These are phyloP conservation scores for Trypanosomatidae sp. DNA, from an alignment of 208 protist genomes.

Conservation along the genomic window DNA sequence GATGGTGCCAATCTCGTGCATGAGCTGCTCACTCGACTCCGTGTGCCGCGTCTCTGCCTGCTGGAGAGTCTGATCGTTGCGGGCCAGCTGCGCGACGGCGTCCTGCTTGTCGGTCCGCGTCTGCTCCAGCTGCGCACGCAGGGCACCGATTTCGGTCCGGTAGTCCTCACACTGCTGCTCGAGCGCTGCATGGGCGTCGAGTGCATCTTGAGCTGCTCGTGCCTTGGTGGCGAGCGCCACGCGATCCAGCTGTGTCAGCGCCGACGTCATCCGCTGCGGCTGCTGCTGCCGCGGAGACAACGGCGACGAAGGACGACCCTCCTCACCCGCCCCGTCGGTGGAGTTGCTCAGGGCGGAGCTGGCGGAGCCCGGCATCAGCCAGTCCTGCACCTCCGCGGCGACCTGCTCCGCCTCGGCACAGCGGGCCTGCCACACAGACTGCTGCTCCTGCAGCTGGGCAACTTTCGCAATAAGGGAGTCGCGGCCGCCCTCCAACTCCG, in stretches of 20 bases:
- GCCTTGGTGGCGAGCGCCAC: conserved; percentile 4
- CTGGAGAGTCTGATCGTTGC: conserved; percentile 24
- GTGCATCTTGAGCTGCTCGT: conserved; percentile 14
- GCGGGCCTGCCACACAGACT: conserved; percentile 23
- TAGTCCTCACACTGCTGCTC: conserved; percentile 46
- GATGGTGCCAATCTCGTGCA: conserved; percentile 38
- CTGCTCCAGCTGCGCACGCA: conserved; percentile 45
- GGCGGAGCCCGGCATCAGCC: conserved; percentile 14
- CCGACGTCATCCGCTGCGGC: background rate
- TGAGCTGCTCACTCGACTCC: conserved; percentile 36
- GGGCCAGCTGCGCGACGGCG: conserved; percentile 19
- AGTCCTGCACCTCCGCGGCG: conserved; percentile 27
- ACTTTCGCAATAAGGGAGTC: conserved; percentile 50
- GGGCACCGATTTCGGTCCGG: conserved; percentile 44
- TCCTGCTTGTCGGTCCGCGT: conserved; percentile 18
- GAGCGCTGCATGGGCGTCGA: conserved; percentile 22
- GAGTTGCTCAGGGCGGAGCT: background rate
- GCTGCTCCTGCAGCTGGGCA: conserved; percentile 32
- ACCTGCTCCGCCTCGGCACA: conserved; percentile 31
- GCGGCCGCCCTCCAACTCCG: conserved; percentile 33
- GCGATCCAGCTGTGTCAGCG: conserved; percentile 2
- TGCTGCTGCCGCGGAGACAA: too few species aligned
- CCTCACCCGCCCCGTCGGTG: background rate
- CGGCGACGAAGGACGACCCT: too few species aligned
- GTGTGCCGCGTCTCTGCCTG: conserved; percentile 27